Percentiles rank a stretch among this genome's conserved stretches.
These are phyloP conservation scores for Mayamaea pseudoterrestris DNA, from an alignment of 108 stramenopile genomes.

Conservation along the genomic window DNA sequence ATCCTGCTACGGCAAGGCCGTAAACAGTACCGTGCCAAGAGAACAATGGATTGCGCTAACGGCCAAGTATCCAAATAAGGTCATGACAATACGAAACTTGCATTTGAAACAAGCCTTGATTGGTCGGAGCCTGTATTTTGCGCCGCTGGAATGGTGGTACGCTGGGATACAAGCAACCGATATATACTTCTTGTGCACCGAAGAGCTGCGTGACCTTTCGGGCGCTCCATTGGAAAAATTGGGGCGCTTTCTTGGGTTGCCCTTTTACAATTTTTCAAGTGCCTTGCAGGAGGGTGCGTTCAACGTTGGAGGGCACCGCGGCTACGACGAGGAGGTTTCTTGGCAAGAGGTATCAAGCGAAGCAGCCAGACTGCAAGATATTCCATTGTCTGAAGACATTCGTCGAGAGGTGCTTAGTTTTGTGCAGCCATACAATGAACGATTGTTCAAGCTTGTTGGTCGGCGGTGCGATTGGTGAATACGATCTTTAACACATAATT, in stretches of 20 bases:
- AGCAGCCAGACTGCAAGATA: constrained; percentile 10
- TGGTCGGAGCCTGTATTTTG: constrained; percentile 52
- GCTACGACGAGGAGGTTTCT: constrained; percentile 59
- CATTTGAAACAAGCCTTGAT: constrained; percentile 60
- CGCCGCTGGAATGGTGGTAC: constrained; percentile 85
- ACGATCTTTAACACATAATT: no score
- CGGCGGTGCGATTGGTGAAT: constrained; percentile 54
- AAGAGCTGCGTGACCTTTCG: constrained; percentile 40
- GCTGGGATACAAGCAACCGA: constrained; percentile 27
- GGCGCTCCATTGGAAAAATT: constrained; percentile 34
- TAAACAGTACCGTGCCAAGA: constrained; percentile 31
- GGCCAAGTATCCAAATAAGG: constrained; percentile 36
- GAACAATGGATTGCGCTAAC: constrained; percentile 53
- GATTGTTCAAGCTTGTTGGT: constrained; percentile 57
- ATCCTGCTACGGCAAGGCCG: constrained; percentile 43
- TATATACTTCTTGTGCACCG: constrained; percentile 61
- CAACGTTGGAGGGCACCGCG: constrained; percentile 71
- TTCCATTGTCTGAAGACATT: constrained; percentile 53
- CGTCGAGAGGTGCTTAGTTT: constrained; percentile 44
- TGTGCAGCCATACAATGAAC: constrained; percentile 65
- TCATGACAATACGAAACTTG: constrained; percentile 33
- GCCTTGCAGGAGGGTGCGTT: constrained; percentile 40
- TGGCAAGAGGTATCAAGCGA: constrained; percentile 32
- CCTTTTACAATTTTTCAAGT: constrained; percentile 36
- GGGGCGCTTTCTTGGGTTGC: constrained; percentile 54